Percentiles rank a stretch among this genome's conserved stretches.
These are phyloP conservation scores for Diaporthe vexans DNA, from an alignment of 2,329 filamentous ascomycete genomes.

Conservation along the genomic window DNA sequence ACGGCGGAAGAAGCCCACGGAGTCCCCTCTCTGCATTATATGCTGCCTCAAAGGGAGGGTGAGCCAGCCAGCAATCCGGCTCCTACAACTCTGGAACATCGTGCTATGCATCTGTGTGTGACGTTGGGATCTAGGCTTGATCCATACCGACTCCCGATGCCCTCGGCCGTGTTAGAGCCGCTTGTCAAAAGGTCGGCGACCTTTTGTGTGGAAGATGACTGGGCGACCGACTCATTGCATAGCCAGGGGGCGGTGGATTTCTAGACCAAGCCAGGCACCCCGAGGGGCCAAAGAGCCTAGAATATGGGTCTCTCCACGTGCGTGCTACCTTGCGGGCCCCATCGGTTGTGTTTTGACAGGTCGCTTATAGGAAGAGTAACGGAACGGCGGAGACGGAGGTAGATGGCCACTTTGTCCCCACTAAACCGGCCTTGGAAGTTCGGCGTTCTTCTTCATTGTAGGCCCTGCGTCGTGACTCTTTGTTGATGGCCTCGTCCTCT, in stretches of 20 bases:
- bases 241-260: slow-evolving; percentile 11
- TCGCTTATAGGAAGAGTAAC: background rate
- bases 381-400: slow-evolving; percentile 10
- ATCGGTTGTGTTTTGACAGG: slow-evolving; percentile 14
- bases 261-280: slow-evolving; percentile 6
- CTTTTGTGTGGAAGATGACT: slow-evolving; percentile 20
- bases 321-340: slow-evolving; percentile 24
- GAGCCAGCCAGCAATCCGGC: slow-evolving; percentile 20
- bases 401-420: background rate
- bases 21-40: slow-evolving; percentile 10
- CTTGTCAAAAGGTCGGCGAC: slow-evolving; percentile 6
- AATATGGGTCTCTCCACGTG: slow-evolving; percentile 30
- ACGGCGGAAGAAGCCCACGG: background rate
- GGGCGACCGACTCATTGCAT: slow-evolving; percentile 12
- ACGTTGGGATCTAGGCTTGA: background rate
- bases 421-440: background rate
- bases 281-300: slow-evolving; percentile 28
- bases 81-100: slow-evolving; percentile 29
- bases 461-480: background rate
- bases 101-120: slow-evolving; percentile 6
- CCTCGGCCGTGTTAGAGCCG: slow-evolving; percentile 22
- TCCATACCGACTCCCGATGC: slow-evolving; percentile 30
- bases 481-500: background rate
- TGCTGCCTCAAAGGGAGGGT: slow-evolving; percentile 7
- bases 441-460: background rate